A percentile compares a stretch with the other conserved stretches of the same genome.
Evolutionary conservation across 2,329 filamentous ascomycete species (phyloP).

Genomic region (Neonectria coccinea): DNA sequence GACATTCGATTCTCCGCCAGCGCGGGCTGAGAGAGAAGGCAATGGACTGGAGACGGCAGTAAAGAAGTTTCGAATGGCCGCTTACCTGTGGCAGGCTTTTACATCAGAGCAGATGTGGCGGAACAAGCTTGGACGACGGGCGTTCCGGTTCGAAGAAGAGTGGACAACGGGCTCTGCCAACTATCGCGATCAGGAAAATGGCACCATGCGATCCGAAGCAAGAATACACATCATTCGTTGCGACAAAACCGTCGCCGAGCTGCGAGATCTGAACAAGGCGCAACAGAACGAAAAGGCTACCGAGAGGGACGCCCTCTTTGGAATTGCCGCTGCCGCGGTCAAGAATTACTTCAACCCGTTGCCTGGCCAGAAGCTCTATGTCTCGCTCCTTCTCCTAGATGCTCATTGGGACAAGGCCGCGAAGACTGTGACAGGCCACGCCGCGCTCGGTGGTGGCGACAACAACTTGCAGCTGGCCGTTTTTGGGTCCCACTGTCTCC

Average conservation of each 20-base stretch:
- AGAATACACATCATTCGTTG: conserved; percentile 87
- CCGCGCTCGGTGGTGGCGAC: conserved; percentile 80
- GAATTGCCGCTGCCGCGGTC: conserved; percentile 82
- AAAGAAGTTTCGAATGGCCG: conserved; percentile 92
- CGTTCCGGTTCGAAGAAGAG: conserved; percentile 93
- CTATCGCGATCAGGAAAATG: conserved; percentile 75
- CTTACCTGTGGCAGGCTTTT: conserved; percentile 97
- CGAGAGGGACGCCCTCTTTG: conserved; percentile 79
- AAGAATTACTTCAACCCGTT: conserved; percentile 79
- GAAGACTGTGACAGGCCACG: conserved; percentile 81
- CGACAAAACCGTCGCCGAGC: conserved; percentile 85
- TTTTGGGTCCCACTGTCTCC: conserved; percentile 91
- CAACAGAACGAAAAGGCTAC: conserved; percentile 80
- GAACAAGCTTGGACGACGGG: conserved; percentile 85
- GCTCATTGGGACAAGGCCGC: conserved; percentile 83
- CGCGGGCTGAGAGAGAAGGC: conserved; percentile 80
- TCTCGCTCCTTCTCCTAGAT: conserved; percentile 88
- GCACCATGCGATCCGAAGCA: conserved; percentile 88
- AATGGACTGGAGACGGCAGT: conserved; percentile 85
- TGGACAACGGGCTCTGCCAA: conserved; percentile 89
- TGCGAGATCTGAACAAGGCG: conserved; percentile 80
- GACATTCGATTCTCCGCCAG: conserved; percentile 85
- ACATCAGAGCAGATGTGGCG: conserved; percentile 97
- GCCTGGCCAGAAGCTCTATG: conserved; percentile 86
- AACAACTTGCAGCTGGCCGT: conserved; percentile 86